Conservation (phyloP, 257 asterid species). For the Solanum piurae region DNA sequence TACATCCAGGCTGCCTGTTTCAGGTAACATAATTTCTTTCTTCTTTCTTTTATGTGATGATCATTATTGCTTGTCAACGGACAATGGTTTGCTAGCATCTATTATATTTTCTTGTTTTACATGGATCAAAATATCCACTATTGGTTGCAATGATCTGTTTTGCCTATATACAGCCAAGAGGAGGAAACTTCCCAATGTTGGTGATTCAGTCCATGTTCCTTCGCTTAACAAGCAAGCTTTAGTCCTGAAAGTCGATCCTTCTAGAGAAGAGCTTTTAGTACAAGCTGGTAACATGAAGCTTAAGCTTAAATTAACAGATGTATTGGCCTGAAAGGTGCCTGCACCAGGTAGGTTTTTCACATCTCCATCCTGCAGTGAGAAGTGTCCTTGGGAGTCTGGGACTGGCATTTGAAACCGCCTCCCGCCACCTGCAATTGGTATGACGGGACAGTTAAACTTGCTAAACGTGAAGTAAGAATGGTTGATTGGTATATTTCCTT, state of each 20-base stretch:
- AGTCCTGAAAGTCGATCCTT: slow-evolving; percentile 57
- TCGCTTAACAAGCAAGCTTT: slow-evolving; percentile 60
- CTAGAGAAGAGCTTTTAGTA: slow-evolving; percentile 60
- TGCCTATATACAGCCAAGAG: slow-evolving; percentile 20
- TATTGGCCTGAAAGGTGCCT: slow-evolving; percentile 17
- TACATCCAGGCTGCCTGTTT: slow-evolving; percentile 19
- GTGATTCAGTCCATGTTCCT: slow-evolving; percentile 71
- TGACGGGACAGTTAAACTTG: background rate
- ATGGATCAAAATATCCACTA: background rate
- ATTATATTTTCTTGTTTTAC: background rate
- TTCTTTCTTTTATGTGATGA: background rate
- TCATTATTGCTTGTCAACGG: background rate
- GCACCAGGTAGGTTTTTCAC: slow-evolving; percentile 1
- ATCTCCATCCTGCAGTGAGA: background rate
- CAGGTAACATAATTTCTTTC: slow-evolving; percentile 27
- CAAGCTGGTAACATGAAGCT: slow-evolving; percentile 80
- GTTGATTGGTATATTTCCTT: background rate
- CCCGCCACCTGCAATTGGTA: background rate
- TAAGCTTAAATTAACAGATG: slow-evolving; percentile 57
- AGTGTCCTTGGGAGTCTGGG: background rate
- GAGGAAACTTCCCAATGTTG: slow-evolving; percentile 54
- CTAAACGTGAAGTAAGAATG: background rate
- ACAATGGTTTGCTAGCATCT: background rate
- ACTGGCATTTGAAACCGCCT: background rate
- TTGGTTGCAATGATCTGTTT: background rate